Evolutionary conservation across 352 stramenopile species (phyloP), one percentile per base, ranked within the genome.

Genomic region (Peronospora farinosa): DNA sequence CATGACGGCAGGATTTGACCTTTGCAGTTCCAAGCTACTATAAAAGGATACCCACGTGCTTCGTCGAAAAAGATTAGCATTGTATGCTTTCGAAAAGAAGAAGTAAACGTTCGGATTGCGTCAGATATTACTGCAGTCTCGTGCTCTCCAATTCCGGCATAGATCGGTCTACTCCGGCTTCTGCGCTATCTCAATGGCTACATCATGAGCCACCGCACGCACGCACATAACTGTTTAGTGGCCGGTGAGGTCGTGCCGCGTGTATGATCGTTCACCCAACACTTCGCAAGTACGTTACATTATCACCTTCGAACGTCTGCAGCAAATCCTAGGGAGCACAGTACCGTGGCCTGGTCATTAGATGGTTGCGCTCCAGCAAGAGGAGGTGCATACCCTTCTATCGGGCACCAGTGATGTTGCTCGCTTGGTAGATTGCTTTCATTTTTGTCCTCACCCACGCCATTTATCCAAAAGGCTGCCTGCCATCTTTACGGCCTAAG

Each of bases 1-100:
- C 40, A 15, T 47, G 27, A 32, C 39, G 39, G 39, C 40, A 32
- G 45, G 45, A 51, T 43, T 43, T 42, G 39, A 44, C 5, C 19
- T n/a, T 9, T 32, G 28, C 28, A 2, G 28, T 12, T 32, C 28
- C 28, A 32, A 12, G 28, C 9, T 31, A 11, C 9, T n/a, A 31
- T 31, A 10, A 31, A 32, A 9, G 28, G 10, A 32, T 32, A 27
- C 23, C 23, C 3, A 27, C 23, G 23, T 27, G 23, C 23, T 27
- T 27, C 23, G 3, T 27, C n/a, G 23, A 4, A 7, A 0, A 7
- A 27, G 23, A 32, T 32, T 11, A 4, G 1, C 28, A 32, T 32
- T 12, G 28, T 2, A 12, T 32, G 28, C 3, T 7, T 32, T 32
- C 8, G 8, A 32, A 32, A 12, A 27, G 12, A 31, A 31, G 27